These are phyloP conservation scores for Dictyostelium brefeldianum DNA, from an alignment of 78 protist species.

Conservation along the genomic window DNA sequence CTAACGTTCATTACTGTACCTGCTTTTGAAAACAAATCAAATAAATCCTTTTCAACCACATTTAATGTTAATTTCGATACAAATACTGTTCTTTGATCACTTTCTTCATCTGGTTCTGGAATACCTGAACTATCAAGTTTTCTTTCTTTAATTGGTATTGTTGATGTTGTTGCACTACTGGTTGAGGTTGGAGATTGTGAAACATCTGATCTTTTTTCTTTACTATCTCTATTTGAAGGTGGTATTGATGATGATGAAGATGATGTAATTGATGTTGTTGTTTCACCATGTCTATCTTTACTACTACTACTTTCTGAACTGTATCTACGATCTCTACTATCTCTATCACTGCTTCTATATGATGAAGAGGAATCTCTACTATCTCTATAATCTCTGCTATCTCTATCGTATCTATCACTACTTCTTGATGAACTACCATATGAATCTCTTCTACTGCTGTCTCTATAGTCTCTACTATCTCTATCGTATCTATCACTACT, in stretches of 20 bases:
- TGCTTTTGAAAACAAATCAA: conserved; percentile 43
- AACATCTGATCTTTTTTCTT: neutral
- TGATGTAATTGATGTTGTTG: no score
- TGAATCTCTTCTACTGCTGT: neutral
- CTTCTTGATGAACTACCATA: neutral
- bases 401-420: neutral
- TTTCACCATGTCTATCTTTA: conserved; percentile 3
- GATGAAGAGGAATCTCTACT: neutral
- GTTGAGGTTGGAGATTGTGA: neutral
- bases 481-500: neutral
- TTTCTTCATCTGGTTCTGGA: conserved; percentile 71
- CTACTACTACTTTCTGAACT: conserved; percentile 15
- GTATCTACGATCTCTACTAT: neutral
- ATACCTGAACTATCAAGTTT: neutral
- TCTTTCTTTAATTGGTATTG: neutral
- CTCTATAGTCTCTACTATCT: neutral
- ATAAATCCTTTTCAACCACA: conserved; percentile 25
- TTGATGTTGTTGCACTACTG: neutral
- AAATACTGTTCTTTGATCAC: conserved; percentile 61
- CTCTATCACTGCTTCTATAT: neutral
- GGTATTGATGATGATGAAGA: neutral
- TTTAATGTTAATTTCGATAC: conserved; percentile 43
- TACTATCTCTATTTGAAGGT: neutral
- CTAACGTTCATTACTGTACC: conserved; percentile 62
- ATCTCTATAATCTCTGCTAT: conserved; percentile 1